Base-by-base conservation (phyloP, 169 alveolate species). In the Eimeria necatrix region DNA sequence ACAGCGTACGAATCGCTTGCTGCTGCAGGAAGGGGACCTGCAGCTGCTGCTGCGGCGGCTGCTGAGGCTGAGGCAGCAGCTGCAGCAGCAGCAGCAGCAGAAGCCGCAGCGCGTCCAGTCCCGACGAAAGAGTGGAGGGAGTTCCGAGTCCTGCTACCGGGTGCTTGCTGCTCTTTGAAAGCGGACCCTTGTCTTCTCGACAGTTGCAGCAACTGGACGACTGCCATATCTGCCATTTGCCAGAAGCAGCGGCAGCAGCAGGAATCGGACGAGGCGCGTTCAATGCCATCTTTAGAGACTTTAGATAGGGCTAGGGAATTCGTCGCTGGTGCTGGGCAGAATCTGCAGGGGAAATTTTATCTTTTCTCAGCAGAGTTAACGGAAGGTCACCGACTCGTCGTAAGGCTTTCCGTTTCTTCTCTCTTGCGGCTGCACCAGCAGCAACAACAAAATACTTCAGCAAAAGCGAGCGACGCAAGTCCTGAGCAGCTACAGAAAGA, bases 171-270 rank as follows among this genome's bases (percentile, higher is more conserved):
- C 68, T 49, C 60, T 10, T 48, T 78, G 18, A 7, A 32, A 16
- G 48, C 49, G 48, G 68, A 78, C 64, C 18, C 20, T 5, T 46
- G 60, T 78, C 68, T 78, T n/a, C 18, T 46, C 22, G 9, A 7
- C 14, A 14, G n/a, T 9, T 78, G 88, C 70, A 78, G 68, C 60
- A 78, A 64, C 64, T 78, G 88, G 88, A 18, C 51, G n/a, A 12
- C 26, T 46, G 64, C 26, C 4, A 51, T 78, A 24, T 48, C 88
- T n/a, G 10, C 88, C 48, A 24, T 78, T 9, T 64, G 26, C 10
- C 68, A 46, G 68, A 41, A 78, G 88, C 88, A 78, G 88, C 26
- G 18, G 87, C 87, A 78, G 87, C 88, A 48, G 68, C 88, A 78
- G 64, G 88, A 78, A 20, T n/a, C 68, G n/a, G 88, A 78, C 18